Evolutionary conservation across 768 basidiomycete species (phyloP).

Genomic region (Tephrocybe rancida): DNA sequence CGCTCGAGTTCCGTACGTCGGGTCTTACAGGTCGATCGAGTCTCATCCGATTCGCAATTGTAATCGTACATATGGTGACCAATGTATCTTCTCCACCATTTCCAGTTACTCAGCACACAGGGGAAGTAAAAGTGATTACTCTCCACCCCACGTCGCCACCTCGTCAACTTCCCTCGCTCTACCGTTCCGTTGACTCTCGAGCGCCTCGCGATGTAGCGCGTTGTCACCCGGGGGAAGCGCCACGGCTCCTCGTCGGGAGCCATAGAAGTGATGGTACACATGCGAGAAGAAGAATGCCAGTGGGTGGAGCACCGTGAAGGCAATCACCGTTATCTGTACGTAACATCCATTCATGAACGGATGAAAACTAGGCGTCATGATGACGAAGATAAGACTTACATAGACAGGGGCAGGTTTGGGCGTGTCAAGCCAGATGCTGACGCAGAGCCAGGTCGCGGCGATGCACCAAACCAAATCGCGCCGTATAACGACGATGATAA

Average conservation of each 20-base stretch:
- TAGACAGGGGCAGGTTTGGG: constrained; percentile 70
- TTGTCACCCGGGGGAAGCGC: constrained; percentile 25
- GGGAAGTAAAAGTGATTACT: no score
- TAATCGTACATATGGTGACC: no score
- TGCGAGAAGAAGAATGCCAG: constrained; percentile 51
- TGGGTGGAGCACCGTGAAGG: constrained; percentile 71
- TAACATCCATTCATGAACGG: neutral
- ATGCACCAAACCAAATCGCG: constrained; percentile 77
- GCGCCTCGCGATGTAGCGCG: constrained; percentile 11
- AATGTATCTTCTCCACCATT: no score
- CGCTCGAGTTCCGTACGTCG: no score
- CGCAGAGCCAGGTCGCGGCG: constrained; percentile 73
- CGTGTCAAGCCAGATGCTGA: constrained; percentile 59
- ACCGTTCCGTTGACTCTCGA: constrained; percentile 5
- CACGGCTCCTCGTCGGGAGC: constrained; percentile 7
- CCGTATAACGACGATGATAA: constrained; percentile 56
- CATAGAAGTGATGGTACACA: constrained; percentile 38
- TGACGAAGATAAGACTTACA: constrained; percentile 39
- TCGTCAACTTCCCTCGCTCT: constrained; percentile 19
- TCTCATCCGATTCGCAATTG: no score
- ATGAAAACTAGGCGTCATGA: neutral
- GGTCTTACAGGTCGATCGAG: no score
- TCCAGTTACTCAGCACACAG: no score
- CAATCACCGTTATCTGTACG: constrained; percentile 55
- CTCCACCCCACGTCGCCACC: constrained; percentile 19